Conservation (phyloP, 2,329 filamentous ascomycete species). For the Penicillium brevicompactum region DNA sequence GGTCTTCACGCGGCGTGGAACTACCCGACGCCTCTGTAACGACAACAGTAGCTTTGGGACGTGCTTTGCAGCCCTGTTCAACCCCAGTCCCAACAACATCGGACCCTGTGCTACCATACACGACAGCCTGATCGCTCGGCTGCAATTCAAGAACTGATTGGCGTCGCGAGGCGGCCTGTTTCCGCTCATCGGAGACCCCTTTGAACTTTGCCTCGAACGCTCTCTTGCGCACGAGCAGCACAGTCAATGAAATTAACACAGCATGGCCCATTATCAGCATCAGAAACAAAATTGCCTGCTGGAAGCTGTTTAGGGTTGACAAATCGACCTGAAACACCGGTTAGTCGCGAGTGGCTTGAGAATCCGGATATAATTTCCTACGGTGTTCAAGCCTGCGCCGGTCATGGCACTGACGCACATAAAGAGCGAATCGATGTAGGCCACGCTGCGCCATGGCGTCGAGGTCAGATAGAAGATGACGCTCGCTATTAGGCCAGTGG, state of each 20-base stretch:
- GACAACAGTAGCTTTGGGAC: constrained; percentile 2
- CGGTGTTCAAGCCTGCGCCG: constrained; percentile 67
- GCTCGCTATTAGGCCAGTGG: constrained; percentile 57
- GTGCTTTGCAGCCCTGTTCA: background rate
- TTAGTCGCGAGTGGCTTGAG: constrained; percentile 27
- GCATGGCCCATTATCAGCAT: constrained; percentile 67
- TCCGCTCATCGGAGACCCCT: constrained; percentile 48
- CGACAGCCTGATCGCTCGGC: background rate
- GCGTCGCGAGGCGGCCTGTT: constrained; percentile 13
- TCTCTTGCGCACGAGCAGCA: constrained; percentile 61
- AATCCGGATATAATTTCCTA: constrained; percentile 16
- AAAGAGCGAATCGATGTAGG: constrained; percentile 68
- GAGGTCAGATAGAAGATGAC: constrained; percentile 62
- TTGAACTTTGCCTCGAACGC: constrained; percentile 66
- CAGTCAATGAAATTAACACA: constrained; percentile 68
- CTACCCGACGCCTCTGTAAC: constrained; percentile 5
- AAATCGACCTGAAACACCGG: constrained; percentile 43
- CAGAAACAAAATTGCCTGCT: constrained; percentile 67
- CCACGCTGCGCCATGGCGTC: constrained; percentile 53
- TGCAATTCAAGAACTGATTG: constrained; percentile 14
- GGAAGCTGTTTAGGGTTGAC: constrained; percentile 65
- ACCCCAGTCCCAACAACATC: background rate
- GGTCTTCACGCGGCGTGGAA: constrained; percentile 9
- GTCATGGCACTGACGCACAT: constrained; percentile 68
- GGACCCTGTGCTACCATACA: background rate